Evolutionary conservation across 1,284 basidiomycete genomes (phyloP), one percentile per base, ranked within the genome.

Genomic region (Sporisorium reilianum): DNA sequence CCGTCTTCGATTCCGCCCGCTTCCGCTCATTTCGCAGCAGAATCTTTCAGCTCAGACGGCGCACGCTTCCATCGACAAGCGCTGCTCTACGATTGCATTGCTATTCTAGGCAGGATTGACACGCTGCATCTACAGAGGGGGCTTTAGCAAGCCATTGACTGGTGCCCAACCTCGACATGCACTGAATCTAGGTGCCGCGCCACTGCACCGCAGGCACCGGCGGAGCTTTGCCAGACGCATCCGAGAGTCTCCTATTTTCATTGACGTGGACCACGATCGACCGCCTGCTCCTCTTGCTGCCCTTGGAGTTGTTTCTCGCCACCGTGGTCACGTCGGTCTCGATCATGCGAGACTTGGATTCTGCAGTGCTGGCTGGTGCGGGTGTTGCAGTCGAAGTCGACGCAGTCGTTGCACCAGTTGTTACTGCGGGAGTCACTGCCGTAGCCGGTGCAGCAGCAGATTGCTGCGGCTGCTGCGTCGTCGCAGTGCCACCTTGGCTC

Each of bases 181-280:
- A 34, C 20, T 36, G n/a, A 23, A 18, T 23, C 22, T 51, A 46
- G 10, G 26, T 36, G 3, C 44, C 44, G 26, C 70, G 56, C 70
- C 70, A 73, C 36, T 73, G 70, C 23, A 73, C 45, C 11, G 64
- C 70, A 8, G 70, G 70, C 10, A 73, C 70, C 18, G 70, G 61
- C 5, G 70, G 55, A 16, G 50, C 26, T 25, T 56, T 60, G 32
- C 42, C 20, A 2, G 62, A 52, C 1, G 53, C 49, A 3, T 50
- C 52, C n/a, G 70, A 68, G 36, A 38, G 52, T 14, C 65, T 26
- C 30, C 55, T 23, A 5, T 50, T 49, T 20, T 73, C 61, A 30
- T 72, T 72, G 41, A 72, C 60, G 40, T 73, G 70, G 20, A 64
- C 50, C 11, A 68, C 54, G 36, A 73, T 50, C 9, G 56, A 60